Percentiles rank a stretch among this genome's conserved stretches.
phyloP scores from a whole-genome alignment of 306 rosid genomes.

The Acmispon strigosus region DNA sequence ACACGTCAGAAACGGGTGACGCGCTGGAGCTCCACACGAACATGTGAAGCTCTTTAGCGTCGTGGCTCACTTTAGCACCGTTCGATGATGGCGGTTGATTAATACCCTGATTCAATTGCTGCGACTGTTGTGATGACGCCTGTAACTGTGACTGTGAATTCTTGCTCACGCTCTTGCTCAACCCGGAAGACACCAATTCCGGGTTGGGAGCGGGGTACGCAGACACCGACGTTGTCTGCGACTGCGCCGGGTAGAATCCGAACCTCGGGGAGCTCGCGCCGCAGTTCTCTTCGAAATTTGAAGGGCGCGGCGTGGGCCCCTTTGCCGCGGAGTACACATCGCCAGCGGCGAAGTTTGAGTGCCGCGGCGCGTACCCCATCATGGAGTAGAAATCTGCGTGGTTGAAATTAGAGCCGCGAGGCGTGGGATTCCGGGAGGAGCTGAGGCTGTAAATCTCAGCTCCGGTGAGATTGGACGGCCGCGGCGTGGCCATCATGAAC shows the following conservation, averaged over 20 bases:
- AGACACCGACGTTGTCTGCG: constrained; percentile 22
- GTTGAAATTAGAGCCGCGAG: constrained; percentile 86
- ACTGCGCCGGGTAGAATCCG: constrained; percentile 49
- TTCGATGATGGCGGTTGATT: constrained; percentile 5
- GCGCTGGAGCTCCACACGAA: constrained; percentile 90
- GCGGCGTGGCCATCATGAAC: constrained; percentile 59
- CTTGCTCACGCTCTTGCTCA: constrained; percentile 36
- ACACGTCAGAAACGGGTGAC: constrained; percentile 77
- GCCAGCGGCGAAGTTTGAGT: constrained; percentile 68
- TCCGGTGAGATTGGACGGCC: constrained; percentile 92
- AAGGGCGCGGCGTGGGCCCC: constrained; percentile 82
- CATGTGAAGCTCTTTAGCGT: constrained; percentile 92
- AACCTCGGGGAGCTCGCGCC: constrained; percentile 46
- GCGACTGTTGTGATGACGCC: neutral
- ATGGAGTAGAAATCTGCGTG: constrained; percentile 80
- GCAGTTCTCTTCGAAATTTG: constrained; percentile 76
- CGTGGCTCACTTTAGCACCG: constrained; percentile 40
- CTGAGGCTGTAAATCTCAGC: constrained; percentile 96
- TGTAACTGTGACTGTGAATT: constrained; percentile 21
- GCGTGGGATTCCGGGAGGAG: constrained; percentile 85
- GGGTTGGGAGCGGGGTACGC: constrained; percentile 86
- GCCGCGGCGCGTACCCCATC: constrained; percentile 74
- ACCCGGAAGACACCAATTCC: constrained; percentile 46
- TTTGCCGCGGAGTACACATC: constrained; percentile 74
- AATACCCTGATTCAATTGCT: neutral